Evolutionary conservation across 2,329 filamentous ascomycete species (phyloP), one percentile per base, ranked within the genome.

Genomic region (Botrytis tulipae): DNA sequence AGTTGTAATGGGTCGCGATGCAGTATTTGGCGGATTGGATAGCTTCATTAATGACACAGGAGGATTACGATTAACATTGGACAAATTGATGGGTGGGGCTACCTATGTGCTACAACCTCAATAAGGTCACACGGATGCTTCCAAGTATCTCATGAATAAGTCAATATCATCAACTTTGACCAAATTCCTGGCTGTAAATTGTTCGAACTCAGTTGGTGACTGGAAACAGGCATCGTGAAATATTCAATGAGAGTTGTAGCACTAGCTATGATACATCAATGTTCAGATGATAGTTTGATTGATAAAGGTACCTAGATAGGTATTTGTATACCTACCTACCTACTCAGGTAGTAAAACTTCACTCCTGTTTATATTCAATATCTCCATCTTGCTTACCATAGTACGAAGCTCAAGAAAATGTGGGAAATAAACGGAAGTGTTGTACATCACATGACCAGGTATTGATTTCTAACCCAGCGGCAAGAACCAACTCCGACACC

Each of bases 401-500:
- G 32, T 25, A 46, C 20, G 18, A 32, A 6, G 46, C 44, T 25
- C 44, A 20, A 40, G 65, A 54, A 29, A 54, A 40, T 54, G 4
- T 32, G 46, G 48, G 65, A 51, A 22, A 37, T 7, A 48, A 12
- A 42, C 18, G 25, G 16, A 22, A 32, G 40, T 42, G n/a, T 25
- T 29, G 66, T 16, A 29, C 25, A 29, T 69, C 66, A 69, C 66
- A 69, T 69, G 66, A 69, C 35, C 12, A 29, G 18, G 51, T 40
- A 48, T 42, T 68, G 48, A 48, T 44, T 69, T 59, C 40, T 44
- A 69, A 44, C 32, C 29, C 63, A 51, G 32, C 63, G 71, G 63
- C 63, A 69, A 73, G 37, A 69, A 25, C 51, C 63, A 57, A 69
- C 25, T n/a, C 32, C 42, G n/a, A 51, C 54, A 69, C 35, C 29